These are phyloP conservation scores for Epichloe typhina DNA, from an alignment of 2,329 filamentous ascomycete species.

Conservation along the genomic window DNA sequence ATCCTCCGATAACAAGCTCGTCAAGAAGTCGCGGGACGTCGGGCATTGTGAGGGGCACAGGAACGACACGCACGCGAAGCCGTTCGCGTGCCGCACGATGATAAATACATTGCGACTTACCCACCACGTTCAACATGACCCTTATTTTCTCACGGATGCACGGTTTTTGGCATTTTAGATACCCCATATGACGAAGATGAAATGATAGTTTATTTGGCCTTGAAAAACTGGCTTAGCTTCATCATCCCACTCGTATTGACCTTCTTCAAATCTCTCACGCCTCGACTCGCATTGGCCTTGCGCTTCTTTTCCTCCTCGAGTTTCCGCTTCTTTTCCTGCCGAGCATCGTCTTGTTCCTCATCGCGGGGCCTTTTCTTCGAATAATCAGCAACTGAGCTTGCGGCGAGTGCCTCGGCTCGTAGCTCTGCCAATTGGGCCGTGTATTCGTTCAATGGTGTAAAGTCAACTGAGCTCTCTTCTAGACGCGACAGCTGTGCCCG, in stretches of 20 bases:
- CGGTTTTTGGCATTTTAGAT: conserved; percentile 12
- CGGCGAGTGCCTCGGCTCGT: conserved; percentile 56
- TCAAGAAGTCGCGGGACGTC: conserved; percentile 21
- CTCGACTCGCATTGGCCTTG: conserved; percentile 61
- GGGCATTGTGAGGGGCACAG: conserved; percentile 22
- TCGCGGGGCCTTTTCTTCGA: conserved; percentile 54
- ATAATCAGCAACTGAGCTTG: conserved; percentile 56
- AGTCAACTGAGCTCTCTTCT: conserved; percentile 37
- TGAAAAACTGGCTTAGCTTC: conserved; percentile 92
- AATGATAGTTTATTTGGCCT: conserved; percentile 39
- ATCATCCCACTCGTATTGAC: conserved; percentile 89
- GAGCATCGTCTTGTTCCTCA: conserved; percentile 51
- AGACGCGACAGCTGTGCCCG: conserved; percentile 24
- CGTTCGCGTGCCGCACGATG: conserved; percentile 21
- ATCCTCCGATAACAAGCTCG: conserved; percentile 14
- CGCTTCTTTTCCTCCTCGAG: conserved; percentile 81
- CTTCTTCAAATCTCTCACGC: conserved; percentile 71
- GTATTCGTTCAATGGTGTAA: conserved; percentile 58
- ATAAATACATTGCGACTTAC: background rate
- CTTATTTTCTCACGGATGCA: background rate
- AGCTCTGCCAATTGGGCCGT: conserved; percentile 52
- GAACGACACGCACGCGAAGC: conserved; percentile 17
- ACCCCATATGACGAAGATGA: conserved; percentile 15
- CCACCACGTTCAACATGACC: background rate
- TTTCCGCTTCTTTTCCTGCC: conserved; percentile 70